Evolutionary conservation across 2,329 filamentous ascomycete species (phyloP).

Genomic region (Zalaria sp.): DNA sequence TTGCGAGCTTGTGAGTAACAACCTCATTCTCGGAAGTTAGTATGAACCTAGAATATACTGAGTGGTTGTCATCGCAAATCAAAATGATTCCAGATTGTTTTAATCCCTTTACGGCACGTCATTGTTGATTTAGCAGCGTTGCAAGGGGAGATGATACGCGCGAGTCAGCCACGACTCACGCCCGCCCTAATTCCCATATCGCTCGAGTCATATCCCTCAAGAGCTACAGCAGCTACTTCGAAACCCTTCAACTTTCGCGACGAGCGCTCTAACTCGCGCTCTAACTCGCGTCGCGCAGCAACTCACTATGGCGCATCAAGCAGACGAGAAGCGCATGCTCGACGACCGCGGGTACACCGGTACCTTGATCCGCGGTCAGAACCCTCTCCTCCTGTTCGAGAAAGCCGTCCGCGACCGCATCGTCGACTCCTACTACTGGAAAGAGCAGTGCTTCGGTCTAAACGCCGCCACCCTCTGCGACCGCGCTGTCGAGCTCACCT

Average conservation of each 20-base stretch:
- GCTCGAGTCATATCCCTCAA: too few species aligned
- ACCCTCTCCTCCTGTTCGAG: conserved; percentile 91
- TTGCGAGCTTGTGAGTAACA: conserved; percentile 56
- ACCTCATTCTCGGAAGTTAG: conserved; percentile 12
- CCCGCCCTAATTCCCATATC: too few species aligned
- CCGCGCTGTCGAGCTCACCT: conserved; percentile 71
- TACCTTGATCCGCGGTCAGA: conserved; percentile 71
- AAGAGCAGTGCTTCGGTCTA: conserved; percentile 93
- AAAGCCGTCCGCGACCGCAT: conserved; percentile 93
- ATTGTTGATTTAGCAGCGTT: too few species aligned
- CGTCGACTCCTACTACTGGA: conserved; percentile 92
- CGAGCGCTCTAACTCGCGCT: too few species aligned
- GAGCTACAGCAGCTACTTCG: too few species aligned
- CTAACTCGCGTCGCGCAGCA: too few species aligned
- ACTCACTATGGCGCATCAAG: conserved; percentile 44
- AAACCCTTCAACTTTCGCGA: too few species aligned
- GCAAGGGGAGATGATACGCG: too few species aligned
- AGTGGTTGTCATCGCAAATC: too few species aligned
- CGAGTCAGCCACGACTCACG: too few species aligned
- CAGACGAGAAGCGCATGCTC: conserved; percentile 64
- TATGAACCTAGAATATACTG: not conserved
- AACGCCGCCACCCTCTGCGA: conserved; percentile 73
- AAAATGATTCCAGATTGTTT: too few species aligned
- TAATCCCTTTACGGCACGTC: too few species aligned
- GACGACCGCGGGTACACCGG: conserved; percentile 78